Conservation (phyloP, 441 rosid genomes). For the Aquilaria agallochum region DNA sequence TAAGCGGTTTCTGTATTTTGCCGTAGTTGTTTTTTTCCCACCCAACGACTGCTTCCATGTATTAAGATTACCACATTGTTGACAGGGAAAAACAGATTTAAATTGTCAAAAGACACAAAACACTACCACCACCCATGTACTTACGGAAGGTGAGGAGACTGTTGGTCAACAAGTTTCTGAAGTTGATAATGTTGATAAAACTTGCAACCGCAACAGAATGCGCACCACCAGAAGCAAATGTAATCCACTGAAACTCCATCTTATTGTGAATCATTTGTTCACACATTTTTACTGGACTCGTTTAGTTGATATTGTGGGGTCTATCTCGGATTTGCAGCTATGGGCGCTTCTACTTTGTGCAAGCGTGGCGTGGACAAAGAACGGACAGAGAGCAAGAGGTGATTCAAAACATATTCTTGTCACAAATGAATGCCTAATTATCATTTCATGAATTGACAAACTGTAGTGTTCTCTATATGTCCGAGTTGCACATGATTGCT, state of each 20-base stretch:
- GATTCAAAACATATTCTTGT: conserved; percentile 1
- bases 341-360: conserved; percentile 38
- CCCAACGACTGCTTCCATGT: no score
- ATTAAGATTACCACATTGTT: no score
- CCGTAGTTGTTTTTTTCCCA: no score
- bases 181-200: conserved; percentile 23
- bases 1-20: no score
- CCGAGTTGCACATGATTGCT: no score
- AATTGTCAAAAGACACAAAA: conserved; percentile 11
- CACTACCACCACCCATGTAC: no score
- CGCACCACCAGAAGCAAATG: conserved; percentile 48
- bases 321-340: conserved; percentile 33
- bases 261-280: background rate
- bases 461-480: no score
- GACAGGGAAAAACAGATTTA: conserved; percentile 28
- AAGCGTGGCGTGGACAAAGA: conserved; percentile 34
- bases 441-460: no score
- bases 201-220: conserved; percentile 30
- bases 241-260: conserved; percentile 17
- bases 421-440: background rate
- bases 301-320: background rate
- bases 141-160: conserved; percentile 27
- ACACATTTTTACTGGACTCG: conserved; percentile 1
- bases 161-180: conserved; percentile 16
- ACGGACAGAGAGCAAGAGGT: conserved; percentile 55